These are phyloP conservation scores for Fraxinus excelsior DNA, from an alignment of 257 asterid genomes.

Conservation along the genomic window DNA sequence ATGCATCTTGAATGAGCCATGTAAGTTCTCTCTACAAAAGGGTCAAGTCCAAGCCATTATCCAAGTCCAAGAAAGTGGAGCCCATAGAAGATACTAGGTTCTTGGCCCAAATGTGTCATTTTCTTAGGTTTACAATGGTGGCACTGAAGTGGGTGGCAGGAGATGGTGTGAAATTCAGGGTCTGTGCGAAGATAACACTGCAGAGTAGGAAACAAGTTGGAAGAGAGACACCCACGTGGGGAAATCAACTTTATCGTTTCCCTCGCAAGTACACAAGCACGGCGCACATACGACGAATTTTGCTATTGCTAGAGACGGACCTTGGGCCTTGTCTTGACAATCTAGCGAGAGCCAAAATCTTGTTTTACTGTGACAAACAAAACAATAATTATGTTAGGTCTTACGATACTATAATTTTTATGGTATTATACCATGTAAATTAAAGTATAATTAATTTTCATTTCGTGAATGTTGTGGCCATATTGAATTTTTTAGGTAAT, in stretches of 20 bases:
- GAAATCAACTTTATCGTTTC: slow-evolving; percentile 40
- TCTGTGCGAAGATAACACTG: slow-evolving; percentile 31
- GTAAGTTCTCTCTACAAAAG: slow-evolving; percentile 71
- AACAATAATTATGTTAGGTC: not conserved
- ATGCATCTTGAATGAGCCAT: slow-evolving; percentile 76
- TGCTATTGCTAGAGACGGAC: not conserved
- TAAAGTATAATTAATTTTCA: not conserved
- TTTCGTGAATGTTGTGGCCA: too few relatives aligned
- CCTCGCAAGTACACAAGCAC: slow-evolving; percentile 9
- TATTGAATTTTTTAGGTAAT: too few relatives aligned
- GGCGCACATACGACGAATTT: not conserved
- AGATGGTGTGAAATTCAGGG: slow-evolving; percentile 67
- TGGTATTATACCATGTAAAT: too few relatives aligned
- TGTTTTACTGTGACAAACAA: not conserved
- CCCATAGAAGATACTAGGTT: slow-evolving; percentile 57
- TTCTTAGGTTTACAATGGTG: slow-evolving; percentile 50
- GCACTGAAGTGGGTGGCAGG: slow-evolving; percentile 55
- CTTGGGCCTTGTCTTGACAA: not conserved
- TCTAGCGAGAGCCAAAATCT: too few relatives aligned
- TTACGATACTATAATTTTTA: too few relatives aligned
- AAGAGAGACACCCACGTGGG: slow-evolving; percentile 41
- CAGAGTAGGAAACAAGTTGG: slow-evolving; percentile 41
- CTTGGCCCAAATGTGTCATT: slow-evolving; percentile 81
- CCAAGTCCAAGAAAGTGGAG: slow-evolving; percentile 57
- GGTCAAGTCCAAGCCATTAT: slow-evolving; percentile 70